Evolutionary conservation across 2,329 filamentous ascomycete genomes (phyloP), one percentile per base, ranked within the genome.

Genomic region (Penicillium sp.): DNA sequence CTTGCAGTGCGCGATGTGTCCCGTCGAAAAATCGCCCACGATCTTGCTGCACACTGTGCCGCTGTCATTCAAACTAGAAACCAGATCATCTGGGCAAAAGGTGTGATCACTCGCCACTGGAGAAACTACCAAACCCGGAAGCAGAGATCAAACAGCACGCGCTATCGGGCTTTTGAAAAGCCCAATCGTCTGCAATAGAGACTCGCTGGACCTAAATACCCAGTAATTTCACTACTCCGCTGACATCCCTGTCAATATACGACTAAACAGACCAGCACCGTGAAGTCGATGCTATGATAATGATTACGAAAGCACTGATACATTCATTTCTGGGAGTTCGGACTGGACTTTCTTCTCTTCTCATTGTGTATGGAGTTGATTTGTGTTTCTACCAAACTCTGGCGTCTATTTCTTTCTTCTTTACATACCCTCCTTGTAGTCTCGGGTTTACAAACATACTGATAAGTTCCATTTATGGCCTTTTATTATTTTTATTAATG

Each of bases 21-120:
- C n/a, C 68, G 63, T 40, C 69, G 67, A 30, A 52, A 40, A 11
- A 49, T 71, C 6, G 72, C 70, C 22, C 66, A 66, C 45, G 63
- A 67, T 10, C 53, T 76, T 52, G 73, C 74, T 25, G 58, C 56
- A 42, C 67, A 82, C 13, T 84, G 82, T 63, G 79, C 80, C 1
- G 71, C 68, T 1, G 80, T 84, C 0, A 83, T 83, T 26, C 74
- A 77, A 61, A 75, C 77, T 5, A 68, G 79, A 33, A 75, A 82
- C 49, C 67, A 73, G 40, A 67, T 85, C 13, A 79, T 62, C 72
- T 80, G 63, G 76, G 79, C 62, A 58, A 73, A 72, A 49, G 57
- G 55, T 6, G 70, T 73, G 11, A 78, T 78, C 37, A 43, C 71
- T 57, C 65, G 64, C n/a, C 75, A 74, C 71, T 78, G 76, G 75